A percentile compares a stretch with the other conserved stretches of the same genome.
Evolutionary conservation across 257 asterid genomes (phyloP).

Genomic region (Penstemon davidsonii): DNA sequence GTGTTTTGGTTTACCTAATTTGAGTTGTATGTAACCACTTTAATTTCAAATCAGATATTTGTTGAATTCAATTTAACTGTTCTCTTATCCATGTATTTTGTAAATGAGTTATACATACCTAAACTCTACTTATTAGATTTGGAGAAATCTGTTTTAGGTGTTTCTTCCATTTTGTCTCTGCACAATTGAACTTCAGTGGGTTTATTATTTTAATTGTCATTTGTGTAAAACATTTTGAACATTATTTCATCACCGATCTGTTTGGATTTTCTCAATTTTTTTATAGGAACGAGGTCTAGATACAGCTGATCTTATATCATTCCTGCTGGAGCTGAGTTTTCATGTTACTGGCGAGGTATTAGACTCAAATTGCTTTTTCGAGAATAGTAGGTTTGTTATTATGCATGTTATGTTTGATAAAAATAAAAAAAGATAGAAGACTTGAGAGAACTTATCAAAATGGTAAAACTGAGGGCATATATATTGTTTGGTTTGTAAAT

Average conservation of each 20-base stretch:
- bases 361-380: constrained; percentile 20
- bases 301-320: constrained; percentile 90
- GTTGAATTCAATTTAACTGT: constrained; percentile 7
- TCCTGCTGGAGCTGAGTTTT: constrained; percentile 94
- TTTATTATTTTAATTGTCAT: constrained; percentile 7
- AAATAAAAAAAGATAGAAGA: background rate
- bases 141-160: constrained; percentile 13
- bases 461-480: background rate
- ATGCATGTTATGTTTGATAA: constrained; percentile 13
- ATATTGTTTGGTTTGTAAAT: constrained; percentile 10
- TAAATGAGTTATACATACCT: constrained; percentile 13
- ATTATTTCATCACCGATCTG: background rate
- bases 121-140: constrained; percentile 1
- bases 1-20: background rate
- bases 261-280: constrained; percentile 13
- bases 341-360: constrained; percentile 93
- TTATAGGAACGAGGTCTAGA: constrained; percentile 92
- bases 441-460: background rate
- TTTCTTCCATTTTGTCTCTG: constrained; percentile 17
- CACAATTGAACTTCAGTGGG: constrained; percentile 6
- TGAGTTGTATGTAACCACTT: constrained; percentile 5
- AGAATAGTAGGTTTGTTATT: background rate
- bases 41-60: constrained; percentile 9
- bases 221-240: background rate
- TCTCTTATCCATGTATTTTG: background rate